Percentiles rank a stretch among this genome's conserved stretches.
These are phyloP conservation scores for Oryza glumipatula DNA, from an alignment of 176 grass and related monocot species.

Conservation along the genomic window DNA sequence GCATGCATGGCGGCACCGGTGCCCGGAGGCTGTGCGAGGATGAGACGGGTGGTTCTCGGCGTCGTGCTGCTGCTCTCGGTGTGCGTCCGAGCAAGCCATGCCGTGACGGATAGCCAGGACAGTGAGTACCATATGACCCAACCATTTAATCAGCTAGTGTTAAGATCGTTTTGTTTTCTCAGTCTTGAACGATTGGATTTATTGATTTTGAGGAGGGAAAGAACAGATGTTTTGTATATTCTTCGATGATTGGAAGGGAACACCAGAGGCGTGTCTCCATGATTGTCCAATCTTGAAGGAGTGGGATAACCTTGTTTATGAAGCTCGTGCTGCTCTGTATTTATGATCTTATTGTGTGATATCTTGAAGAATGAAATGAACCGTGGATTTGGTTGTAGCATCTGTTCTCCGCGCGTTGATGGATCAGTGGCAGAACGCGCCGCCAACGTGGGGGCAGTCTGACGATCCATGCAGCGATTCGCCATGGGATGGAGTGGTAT, in stretches of 20 bases:
- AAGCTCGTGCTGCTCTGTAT: slow-evolving; percentile 14
- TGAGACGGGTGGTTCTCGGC: slow-evolving; percentile 38
- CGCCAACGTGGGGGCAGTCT: slow-evolving; percentile 74
- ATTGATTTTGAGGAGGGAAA: background rate
- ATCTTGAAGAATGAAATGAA: background rate
- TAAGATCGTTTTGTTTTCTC: background rate
- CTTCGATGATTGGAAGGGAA: background rate
- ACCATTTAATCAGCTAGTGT: background rate
- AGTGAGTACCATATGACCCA: slow-evolving; percentile 51
- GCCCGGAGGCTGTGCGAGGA: slow-evolving; percentile 24
- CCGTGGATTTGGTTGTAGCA: slow-evolving; percentile 42
- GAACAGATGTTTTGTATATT: background rate
- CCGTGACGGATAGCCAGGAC: slow-evolving; percentile 62
- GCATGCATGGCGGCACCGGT: slow-evolving; percentile 24
- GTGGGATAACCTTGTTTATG: background rate
- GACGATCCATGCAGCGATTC: slow-evolving; percentile 73
- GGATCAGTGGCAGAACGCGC: slow-evolving; percentile 74
- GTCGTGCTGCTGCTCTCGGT: slow-evolving; percentile 43
- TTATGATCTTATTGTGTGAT: background rate
- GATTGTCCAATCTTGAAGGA: background rate
- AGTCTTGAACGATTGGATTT: background rate
- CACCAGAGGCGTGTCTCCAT: background rate
- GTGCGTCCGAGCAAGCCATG: slow-evolving; percentile 41
- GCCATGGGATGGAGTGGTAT: slow-evolving; percentile 82
- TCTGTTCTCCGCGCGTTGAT: slow-evolving; percentile 67